Evolutionary conservation across 2,329 filamentous ascomycete species (phyloP).

Genomic region (Fusarium coicis): DNA sequence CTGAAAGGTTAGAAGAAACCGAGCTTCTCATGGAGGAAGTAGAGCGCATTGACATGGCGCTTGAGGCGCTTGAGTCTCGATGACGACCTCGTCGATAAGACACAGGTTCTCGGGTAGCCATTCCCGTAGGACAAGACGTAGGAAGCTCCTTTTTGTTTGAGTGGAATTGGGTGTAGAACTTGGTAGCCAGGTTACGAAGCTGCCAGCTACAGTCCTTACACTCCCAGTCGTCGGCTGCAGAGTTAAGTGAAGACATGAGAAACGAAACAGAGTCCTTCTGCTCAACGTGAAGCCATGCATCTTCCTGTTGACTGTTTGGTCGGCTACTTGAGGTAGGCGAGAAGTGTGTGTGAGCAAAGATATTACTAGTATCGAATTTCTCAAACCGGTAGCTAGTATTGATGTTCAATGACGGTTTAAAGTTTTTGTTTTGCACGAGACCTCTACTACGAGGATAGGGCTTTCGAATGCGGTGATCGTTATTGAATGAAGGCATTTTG

Average conservation of each 20-base stretch:
- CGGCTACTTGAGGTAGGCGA: not conserved
- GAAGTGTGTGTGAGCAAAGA: conserved; percentile 8
- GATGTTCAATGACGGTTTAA: not conserved
- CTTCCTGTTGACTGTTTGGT: not conserved
- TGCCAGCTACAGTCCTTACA: conserved; percentile 14
- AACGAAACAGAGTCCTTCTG: not conserved
- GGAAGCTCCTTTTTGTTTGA: not conserved
- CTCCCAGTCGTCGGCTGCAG: conserved; percentile 11
- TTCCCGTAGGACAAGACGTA: not conserved
- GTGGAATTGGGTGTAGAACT: not conserved
- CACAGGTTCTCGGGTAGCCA: not conserved
- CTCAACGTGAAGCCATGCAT: not conserved
- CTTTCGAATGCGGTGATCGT: not conserved
- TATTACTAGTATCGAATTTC: not conserved
- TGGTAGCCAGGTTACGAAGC: not conserved
- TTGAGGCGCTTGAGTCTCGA: not conserved
- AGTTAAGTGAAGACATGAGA: not conserved
- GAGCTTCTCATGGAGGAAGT: not conserved
- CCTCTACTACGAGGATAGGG: not conserved
- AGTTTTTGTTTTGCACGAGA: not conserved
- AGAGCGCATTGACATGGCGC: not conserved
- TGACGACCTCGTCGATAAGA: not conserved
- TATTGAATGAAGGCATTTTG: not conserved
- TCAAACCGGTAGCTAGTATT: not conserved
- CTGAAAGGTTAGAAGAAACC: not conserved